Conservation (phyloP, 352 stramenopile species). For the Globisporangium megalacanthum region DNA sequence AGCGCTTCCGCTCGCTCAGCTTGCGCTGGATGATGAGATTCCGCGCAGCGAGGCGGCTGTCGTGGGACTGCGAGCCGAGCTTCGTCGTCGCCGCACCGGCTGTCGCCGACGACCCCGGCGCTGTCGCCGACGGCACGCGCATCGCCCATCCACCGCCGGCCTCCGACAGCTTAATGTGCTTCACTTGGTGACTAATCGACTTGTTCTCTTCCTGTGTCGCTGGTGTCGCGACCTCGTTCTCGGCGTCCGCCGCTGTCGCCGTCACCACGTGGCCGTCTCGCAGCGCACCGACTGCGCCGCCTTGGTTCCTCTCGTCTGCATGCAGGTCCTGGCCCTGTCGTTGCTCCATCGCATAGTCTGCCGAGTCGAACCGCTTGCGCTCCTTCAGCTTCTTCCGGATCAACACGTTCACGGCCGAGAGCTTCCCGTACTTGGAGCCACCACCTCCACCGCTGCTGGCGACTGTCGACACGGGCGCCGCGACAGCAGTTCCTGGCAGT, state of each 20-base stretch:
- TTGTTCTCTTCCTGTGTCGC: constrained; percentile 9
- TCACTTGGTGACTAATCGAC: constrained; percentile 56
- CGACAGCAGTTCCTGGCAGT: neutral
- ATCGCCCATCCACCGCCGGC: constrained; percentile 18
- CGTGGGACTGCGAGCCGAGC: constrained; percentile 12
- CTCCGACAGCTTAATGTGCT: constrained; percentile 77
- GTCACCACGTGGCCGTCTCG: constrained; percentile 16
- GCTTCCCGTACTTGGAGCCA: constrained; percentile 53
- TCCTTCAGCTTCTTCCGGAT: constrained; percentile 78
- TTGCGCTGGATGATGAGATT: constrained; percentile 67
- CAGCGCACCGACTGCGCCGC: constrained; percentile 13
- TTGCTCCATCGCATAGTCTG: constrained; percentile 65
- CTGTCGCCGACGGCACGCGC: constrained; percentile 7
- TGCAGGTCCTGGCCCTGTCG: constrained; percentile 26
- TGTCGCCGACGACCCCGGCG: neutral
- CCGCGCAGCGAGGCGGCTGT: constrained; percentile 38
- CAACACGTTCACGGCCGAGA: constrained; percentile 64
- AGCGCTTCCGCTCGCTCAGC: constrained; percentile 62
- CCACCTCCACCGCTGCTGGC: neutral
- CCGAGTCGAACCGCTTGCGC: constrained; percentile 79
- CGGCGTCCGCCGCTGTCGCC: neutral
- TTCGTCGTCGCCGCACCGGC: constrained; percentile 11
- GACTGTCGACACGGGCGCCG: neutral
- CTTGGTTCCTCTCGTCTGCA: constrained; percentile 13
- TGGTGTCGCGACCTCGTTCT: neutral